Conservation (phyloP, 2,329 filamentous ascomycete species). For the Beauveria pseudobassiana region DNA sequence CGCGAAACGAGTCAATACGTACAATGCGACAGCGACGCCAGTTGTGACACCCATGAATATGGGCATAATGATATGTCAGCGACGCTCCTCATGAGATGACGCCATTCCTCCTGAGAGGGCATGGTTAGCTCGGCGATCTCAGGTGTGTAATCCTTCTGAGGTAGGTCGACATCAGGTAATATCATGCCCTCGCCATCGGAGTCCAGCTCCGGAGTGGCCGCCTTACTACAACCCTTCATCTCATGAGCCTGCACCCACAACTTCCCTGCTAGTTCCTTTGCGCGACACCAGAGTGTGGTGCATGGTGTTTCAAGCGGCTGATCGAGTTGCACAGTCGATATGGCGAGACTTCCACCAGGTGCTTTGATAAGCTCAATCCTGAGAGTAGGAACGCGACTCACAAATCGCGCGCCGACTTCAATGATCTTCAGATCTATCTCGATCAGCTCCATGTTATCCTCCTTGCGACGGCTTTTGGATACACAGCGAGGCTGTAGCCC, state of each 20-base stretch:
- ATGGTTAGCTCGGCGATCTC: background rate
- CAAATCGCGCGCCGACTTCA: conserved; percentile 48
- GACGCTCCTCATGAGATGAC: conserved; percentile 43
- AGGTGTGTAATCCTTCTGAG: background rate
- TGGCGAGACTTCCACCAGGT: conserved; percentile 44
- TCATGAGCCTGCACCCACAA: conserved; percentile 12
- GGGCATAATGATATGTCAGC: conserved; percentile 57
- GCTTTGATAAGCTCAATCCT: conserved; percentile 57
- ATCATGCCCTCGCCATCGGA: background rate
- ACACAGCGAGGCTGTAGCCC: conserved; percentile 41
- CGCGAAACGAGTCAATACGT: conserved; percentile 23
- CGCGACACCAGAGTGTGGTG: conserved; percentile 44
- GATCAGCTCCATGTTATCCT: conserved; percentile 45
- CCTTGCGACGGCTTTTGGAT: conserved; percentile 38
- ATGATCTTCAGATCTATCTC: conserved; percentile 51
- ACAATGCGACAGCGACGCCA: conserved; percentile 60
- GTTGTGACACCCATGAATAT: conserved; percentile 61
- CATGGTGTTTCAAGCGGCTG: conserved; percentile 26
- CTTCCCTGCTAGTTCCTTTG: conserved; percentile 29
- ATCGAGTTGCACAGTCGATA: conserved; percentile 39
- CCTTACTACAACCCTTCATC: conserved; percentile 14
- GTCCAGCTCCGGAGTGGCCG: background rate
- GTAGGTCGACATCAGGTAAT: background rate
- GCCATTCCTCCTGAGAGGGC: conserved; percentile 7
- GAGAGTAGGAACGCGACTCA: conserved; percentile 47